Percentiles rank a stretch among this genome's conserved stretches.
Evolutionary conservation across 768 basidiomycete genomes (phyloP).

Genomic region (Ephemerocybe angulata): DNA sequence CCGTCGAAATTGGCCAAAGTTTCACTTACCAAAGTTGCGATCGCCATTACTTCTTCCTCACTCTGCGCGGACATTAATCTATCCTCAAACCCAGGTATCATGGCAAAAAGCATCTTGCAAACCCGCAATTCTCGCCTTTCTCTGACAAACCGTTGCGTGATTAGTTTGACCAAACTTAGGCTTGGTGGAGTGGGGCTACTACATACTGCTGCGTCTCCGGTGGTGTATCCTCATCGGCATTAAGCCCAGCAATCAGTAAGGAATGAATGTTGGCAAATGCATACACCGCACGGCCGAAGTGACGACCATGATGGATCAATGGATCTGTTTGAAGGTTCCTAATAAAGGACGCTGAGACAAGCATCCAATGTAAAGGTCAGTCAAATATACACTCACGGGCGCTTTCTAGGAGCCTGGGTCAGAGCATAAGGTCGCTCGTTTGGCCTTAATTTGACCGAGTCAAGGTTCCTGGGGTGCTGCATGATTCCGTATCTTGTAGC

Average conservation of each 20-base stretch:
- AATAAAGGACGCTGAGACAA: not conserved
- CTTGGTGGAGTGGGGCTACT: too few species aligned
- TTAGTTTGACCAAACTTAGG: not conserved
- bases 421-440: too few species aligned
- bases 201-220: not conserved
- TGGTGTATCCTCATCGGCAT: not conserved
- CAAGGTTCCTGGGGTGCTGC: too few species aligned
- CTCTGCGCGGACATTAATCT: not conserved
- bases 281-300: not conserved
- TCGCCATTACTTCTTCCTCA: not conserved
- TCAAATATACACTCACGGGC: not conserved
- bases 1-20: not conserved
- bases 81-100: not conserved
- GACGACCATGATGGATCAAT: not conserved
- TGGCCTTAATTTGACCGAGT: too few species aligned
- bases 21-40: not conserved
- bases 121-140: not conserved
- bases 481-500: too few species aligned
- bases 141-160: not conserved
- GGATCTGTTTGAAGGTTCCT: not conserved
- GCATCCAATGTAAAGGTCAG: not conserved
- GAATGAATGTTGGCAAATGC: not conserved
- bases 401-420: not conserved
- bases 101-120: not conserved
- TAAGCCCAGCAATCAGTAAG: not conserved